Evolutionary conservation across 2,329 filamentous ascomycete species (phyloP), one percentile per base, ranked within the genome.

Genomic region (Paracoccidioides lutzii): DNA sequence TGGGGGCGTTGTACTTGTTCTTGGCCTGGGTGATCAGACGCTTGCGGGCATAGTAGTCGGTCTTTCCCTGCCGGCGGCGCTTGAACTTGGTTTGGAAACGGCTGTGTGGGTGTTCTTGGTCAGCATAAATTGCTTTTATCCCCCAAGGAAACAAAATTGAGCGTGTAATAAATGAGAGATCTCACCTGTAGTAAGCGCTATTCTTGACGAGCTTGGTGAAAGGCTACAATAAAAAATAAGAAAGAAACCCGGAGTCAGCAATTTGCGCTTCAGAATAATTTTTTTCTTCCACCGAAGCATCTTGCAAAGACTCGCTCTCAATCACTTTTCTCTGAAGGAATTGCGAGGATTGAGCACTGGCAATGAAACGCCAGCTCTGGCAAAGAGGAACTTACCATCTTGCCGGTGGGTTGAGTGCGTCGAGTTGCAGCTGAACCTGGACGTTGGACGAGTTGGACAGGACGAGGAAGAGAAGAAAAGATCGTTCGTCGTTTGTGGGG

Each of bases 1-100:
- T 98, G 78, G 93, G 93, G 63, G 93, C 87, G 80, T 95, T 95
- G 87, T 97, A 98, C 87, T 98, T 98, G 89, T 98, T 98, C 89
- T 97, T 98, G 80, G 93, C 93, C 84, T 98, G 93, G 81, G 89
- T 90, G 82, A 97, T 93, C 77, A 98, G 83, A 73, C 93, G 87
- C 88, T 97, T 97, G 77, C 93, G 91, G 75, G 93, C 93, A 78
- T 96, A 97, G 89, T 98, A 98, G 77, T 98, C 93, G 81, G 93
- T 98, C 88, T 98, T 98, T 75, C 93, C 93, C 72, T 86, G 74
- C 67, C 88, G 84, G 78, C 93, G 86, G 76, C 93, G 90, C 83
- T 90, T 93, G 88, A 96, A 98, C 87, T 98, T 98, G 75, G 93
- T 96, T 83, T 98, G 93, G 84, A 87, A 98, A 78, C 93, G 90